Evolutionary conservation across 345 rosid genomes (phyloP).

Genomic region (Aquilaria yunnanensis): DNA sequence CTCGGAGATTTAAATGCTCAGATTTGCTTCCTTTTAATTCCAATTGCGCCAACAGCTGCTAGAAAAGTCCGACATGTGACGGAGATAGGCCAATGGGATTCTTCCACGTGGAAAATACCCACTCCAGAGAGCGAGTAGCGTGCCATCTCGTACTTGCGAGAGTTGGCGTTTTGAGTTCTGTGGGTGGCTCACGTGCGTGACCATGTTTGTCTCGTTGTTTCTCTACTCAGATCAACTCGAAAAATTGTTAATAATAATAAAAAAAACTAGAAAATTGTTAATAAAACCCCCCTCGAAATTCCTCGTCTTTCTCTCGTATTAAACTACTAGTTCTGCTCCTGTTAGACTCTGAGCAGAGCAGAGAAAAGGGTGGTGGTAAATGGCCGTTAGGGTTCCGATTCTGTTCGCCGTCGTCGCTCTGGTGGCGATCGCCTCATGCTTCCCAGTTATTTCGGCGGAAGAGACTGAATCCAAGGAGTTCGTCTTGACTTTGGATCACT

Average conservation of each 20-base stretch:
- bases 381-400: conserved; percentile 37
- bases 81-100: conserved; percentile 11
- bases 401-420: conserved; percentile 27
- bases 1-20: neutral
- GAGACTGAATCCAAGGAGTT: conserved; percentile 56
- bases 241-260: neutral
- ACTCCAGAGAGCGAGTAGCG: conserved; percentile 14
- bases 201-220: conserved; percentile 10
- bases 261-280: neutral
- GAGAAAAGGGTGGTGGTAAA: conserved; percentile 7
- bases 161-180: neutral
- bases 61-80: conserved; percentile 17
- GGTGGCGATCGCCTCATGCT: conserved; percentile 23
- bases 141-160: neutral
- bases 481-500: conserved; percentile 75
- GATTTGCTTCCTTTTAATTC: neutral
- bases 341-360: conserved; percentile 5
- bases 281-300: neutral
- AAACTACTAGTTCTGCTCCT: conserved; percentile 6
- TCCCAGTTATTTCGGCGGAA: conserved; percentile 33
- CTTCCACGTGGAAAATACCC: conserved; percentile 26
- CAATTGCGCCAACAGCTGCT: neutral
- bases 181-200: conserved; percentile 7
- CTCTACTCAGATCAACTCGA: conserved; percentile 4
- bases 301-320: neutral